Percentiles rank a stretch among this genome's conserved stretches.
Evolutionary conservation across 2,329 filamentous ascomycete species (phyloP).

Genomic region (Colletotrichum salicis): DNA sequence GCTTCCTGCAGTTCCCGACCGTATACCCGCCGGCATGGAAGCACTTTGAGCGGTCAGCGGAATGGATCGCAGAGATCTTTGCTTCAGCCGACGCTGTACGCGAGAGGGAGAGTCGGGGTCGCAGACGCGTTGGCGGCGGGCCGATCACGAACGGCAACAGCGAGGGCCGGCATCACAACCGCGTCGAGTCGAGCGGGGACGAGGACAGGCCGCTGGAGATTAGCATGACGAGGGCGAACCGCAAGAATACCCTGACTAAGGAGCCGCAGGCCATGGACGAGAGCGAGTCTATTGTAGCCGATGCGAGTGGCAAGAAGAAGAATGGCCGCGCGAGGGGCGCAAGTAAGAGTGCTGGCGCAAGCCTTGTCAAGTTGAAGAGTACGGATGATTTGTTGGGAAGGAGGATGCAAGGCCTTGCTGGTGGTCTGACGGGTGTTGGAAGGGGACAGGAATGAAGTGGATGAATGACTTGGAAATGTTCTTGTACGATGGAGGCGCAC

Average conservation of each 20-base stretch:
- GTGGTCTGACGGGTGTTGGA: constrained; percentile 60
- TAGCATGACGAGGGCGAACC: constrained; percentile 63
- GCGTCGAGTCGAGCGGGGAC: constrained; percentile 76
- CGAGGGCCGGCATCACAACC: constrained; percentile 41
- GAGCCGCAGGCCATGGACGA: constrained; percentile 37
- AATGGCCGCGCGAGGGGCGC: constrained; percentile 45
- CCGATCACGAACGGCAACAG: constrained; percentile 25
- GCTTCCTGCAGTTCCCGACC: constrained; percentile 90
- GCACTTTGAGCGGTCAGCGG: constrained; percentile 80
- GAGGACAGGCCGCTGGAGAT: constrained; percentile 88
- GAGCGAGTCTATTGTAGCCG: constrained; percentile 36
- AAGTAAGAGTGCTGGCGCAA: constrained; percentile 56
- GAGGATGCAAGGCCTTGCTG: constrained; percentile 68
- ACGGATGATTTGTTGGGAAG: constrained; percentile 67
- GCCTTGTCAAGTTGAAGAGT: constrained; percentile 64
- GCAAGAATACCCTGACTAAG: constrained; percentile 37
- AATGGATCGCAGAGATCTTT: constrained; percentile 87
- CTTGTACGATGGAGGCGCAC: constrained; percentile 3
- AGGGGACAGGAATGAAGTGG: constrained; percentile 47
- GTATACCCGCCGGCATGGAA: constrained; percentile 92
- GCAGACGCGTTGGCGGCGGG: constrained; percentile 15
- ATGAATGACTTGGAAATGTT: neutral
- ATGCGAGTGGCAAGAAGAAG: constrained; percentile 38
- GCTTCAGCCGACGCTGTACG: constrained; percentile 57
- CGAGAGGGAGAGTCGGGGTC: constrained; percentile 25